phyloP scores from a whole-genome alignment of 257 asterid genomes.

The Leptodermis oblonga region DNA sequence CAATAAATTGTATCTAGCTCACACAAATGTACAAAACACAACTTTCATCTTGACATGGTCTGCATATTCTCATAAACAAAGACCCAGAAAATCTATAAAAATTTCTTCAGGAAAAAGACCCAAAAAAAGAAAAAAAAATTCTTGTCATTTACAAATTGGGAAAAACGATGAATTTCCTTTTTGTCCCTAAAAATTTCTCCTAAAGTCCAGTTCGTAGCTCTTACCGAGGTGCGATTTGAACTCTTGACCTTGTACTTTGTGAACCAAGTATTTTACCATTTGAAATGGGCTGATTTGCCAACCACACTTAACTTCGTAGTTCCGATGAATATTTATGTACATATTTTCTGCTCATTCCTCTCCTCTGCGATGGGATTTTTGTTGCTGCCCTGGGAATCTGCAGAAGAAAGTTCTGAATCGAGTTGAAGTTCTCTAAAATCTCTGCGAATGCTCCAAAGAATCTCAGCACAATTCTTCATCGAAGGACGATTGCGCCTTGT shows the following conservation, averaged over 20 bases:
- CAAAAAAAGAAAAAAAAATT: conserved; percentile 2
- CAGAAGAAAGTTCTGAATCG: conserved; percentile 21
- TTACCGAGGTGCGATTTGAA: too few species aligned
- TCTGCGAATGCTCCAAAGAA: conserved; percentile 84
- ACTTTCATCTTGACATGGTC: not conserved
- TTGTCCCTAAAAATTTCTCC: too few species aligned
- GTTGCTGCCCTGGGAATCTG: conserved; percentile 4
- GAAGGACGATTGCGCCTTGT: conserved; percentile 63
- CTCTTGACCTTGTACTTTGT: too few species aligned
- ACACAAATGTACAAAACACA: not conserved
- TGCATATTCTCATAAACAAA: not conserved
- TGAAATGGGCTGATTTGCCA: too few species aligned
- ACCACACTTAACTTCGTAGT: too few species aligned
- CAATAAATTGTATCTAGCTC: not conserved
- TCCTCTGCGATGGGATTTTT: conserved; percentile 16
- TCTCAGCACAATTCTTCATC: conserved; percentile 82
- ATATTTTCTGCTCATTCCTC: conserved; percentile 15
- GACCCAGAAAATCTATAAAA: too few species aligned
- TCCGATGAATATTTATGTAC: not conserved
- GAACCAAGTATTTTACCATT: too few species aligned
- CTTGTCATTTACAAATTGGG: conserved; percentile 4
- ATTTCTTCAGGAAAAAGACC: too few species aligned
- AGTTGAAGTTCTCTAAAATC: conserved; percentile 56
- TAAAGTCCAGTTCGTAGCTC: too few species aligned
- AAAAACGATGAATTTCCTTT: not conserved